phyloP scores from a whole-genome alignment of 768 basidiomycete species.

The Lactarius trivialis region DNA sequence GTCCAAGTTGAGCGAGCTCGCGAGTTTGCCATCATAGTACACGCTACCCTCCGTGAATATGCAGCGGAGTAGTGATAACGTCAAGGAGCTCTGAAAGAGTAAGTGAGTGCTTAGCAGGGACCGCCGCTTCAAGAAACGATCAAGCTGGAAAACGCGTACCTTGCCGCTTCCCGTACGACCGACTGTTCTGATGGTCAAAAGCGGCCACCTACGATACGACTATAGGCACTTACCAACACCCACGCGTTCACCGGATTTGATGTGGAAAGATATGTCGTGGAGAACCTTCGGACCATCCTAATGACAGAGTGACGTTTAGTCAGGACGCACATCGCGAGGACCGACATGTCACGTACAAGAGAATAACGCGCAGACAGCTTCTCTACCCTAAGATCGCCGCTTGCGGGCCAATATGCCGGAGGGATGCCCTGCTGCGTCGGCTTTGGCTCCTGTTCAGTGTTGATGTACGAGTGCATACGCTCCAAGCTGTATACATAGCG shows the following conservation, averaged over 20 bases:
- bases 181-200: slow-evolving; percentile 31
- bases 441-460: slow-evolving; percentile 50
- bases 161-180: slow-evolving; percentile 57
- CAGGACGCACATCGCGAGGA: slow-evolving; percentile 38
- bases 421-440: slow-evolving; percentile 39
- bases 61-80: slow-evolving; percentile 47
- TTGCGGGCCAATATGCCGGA: slow-evolving; percentile 60
- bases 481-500: slow-evolving; percentile 36
- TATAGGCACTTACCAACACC: slow-evolving; percentile 39
- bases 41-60: slow-evolving; percentile 49
- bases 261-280: slow-evolving; percentile 43
- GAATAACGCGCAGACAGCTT: slow-evolving; percentile 47
- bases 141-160: slow-evolving; percentile 24
- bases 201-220: neutral
- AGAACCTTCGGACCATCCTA: slow-evolving; percentile 52
- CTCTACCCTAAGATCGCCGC: slow-evolving; percentile 47
- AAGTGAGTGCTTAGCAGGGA: too few relatives aligned
- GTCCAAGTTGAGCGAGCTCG: slow-evolving; percentile 44
- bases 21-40: slow-evolving; percentile 44
- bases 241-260: slow-evolving; percentile 51
- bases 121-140: neutral
- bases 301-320: slow-evolving; percentile 24
- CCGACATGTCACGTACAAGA: slow-evolving; percentile 22
- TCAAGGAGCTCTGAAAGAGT: slow-evolving; percentile 43
- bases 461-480: slow-evolving; percentile 48